These are phyloP conservation scores for Leccinellum luteum DNA, from an alignment of 768 basidiomycete species.

Conservation along the genomic window DNA sequence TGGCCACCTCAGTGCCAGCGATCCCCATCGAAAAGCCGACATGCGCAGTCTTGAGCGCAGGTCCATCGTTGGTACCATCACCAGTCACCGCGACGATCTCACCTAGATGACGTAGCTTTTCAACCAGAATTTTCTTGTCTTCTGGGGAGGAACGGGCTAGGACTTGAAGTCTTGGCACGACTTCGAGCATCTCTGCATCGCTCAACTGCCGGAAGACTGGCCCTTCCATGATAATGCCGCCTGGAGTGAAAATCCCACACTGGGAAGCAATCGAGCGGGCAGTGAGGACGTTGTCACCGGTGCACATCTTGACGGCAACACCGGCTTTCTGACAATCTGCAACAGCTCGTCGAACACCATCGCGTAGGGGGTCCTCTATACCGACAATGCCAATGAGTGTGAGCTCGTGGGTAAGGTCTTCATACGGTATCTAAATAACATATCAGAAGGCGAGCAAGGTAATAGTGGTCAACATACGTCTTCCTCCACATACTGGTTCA, in stretches of 20 bases:
- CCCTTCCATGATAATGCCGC: conserved; percentile 98
- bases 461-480: conserved; percentile 45
- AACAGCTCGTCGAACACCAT: conserved; percentile 88
- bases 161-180: conserved; percentile 92
- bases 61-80: conserved; percentile 97
- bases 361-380: conserved; percentile 94
- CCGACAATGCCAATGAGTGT: conserved; percentile 89
- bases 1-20: conserved; percentile 96
- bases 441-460: conserved; percentile 6
- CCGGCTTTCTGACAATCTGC: conserved; percentile 84
- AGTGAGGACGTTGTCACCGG: conserved; percentile 94
- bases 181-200: conserved; percentile 67
- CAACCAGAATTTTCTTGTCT: conserved; percentile 93
- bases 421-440: conserved; percentile 57
- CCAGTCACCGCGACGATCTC: conserved; percentile 96
- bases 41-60: conserved; percentile 91
- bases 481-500: conserved; percentile 39
- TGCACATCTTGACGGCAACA: conserved; percentile 96
- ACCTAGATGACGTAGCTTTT: conserved; percentile 80
- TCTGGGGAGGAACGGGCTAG: conserved; percentile 96
- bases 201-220: conserved; percentile 84
- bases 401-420: conserved; percentile 64
- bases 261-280: conserved; percentile 95
- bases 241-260: conserved; percentile 91
- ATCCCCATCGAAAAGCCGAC: conserved; percentile 98